Base-by-base conservation (phyloP, 2,329 filamentous ascomycete species). In the Drechslerella stenobrocha region DNA sequence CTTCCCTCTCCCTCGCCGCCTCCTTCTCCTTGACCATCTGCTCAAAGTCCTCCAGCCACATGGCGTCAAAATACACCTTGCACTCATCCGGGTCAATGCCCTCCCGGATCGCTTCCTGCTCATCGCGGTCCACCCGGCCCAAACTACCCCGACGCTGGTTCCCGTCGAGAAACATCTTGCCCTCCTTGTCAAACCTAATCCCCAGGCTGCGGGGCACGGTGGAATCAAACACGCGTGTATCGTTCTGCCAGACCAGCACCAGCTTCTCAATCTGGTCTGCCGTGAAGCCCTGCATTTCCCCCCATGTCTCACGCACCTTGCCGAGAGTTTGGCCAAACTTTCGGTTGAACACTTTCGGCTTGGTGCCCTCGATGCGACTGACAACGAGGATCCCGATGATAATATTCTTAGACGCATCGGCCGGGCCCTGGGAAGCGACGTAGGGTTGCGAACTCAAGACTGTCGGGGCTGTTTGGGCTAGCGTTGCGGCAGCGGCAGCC, bases 301-400 rank as follows among this genome's bases (percentile, higher is more conserved):
- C 63, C 64, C 64, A 69, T 11, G 47, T 53, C 30, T 61, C 40
- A 13, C 64, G 45, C 2, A 69, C 64, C 23, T 52, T 55, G 2
- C 64, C 64, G 11, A 69, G 40, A 3, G 64, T 57, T 37, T 69
- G 64, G 2, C 37, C 35, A 34, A 63, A 69, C 34, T 58, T 69
- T 8, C 64, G 45, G 3, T 57, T 57, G 42, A 52, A 69, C 0
- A 69, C 28, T 20, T 40, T 42, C 1, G 57, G 57, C 8, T 69
- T 69, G 2, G 57, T 63, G 7, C 28, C 48, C 13, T 51, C 46
- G 18, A 69, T 69, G 7, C n/a, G 1, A 23, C 51, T 57, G 28
- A 69, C 32, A 8, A 69, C 48, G 46, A 69, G 64, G 24, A 69
- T 58, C 11, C 58, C 35, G 18, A 69, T 58, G 23, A 69, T n/a